Base-by-base conservation (phyloP, 257 asterid species). In the Oldenlandia corymbosa region DNA sequence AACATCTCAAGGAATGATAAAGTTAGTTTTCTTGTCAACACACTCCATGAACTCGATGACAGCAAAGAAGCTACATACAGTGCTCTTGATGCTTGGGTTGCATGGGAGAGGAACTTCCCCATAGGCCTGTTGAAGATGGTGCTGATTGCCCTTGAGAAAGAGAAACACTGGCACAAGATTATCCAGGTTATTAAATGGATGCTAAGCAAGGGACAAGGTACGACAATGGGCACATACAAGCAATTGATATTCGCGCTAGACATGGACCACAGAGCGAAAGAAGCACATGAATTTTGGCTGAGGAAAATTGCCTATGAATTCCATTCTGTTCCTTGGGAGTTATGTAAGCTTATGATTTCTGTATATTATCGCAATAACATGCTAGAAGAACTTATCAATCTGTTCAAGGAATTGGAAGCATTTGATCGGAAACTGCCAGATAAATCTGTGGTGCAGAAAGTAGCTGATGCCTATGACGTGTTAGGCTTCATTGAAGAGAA, bases 141-240 rank as follows among this genome's bases (percentile, higher is more conserved):
- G 0, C 27, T 86, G 21, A 73, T 81, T 28, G 67, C 71, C 34
- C 96, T 91, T 11, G 95, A 86, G 84, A 91, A 82, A 73, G 86
- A 86, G 68, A 87, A 91, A n/a, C 95, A 91, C 11, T 91, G 96
- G 95, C 98, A 85, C 70, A 75, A 81, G 39, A 70, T 81, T 47
- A 69, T 91, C 71, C 98, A 91, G 67, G 96, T 91, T 17, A 88
- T 91, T 23, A 88, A 91, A 68, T 91, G 98, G 98, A 91, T 85
- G 80, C 76, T 91, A 39, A 88, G 96, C 88, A 91, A 88, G 75
- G 98, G 98, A 20, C 98, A 91, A 63, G 94, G 96, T 47, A 81
- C 43, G 32, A 91, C 96, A 20, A 77, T 80, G 73, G 90, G 87
- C n/a, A 88, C 96, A 0, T 91, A 91, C 34, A 88, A 80, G 16